A percentile compares a stretch with the other conserved stretches of the same genome.
These are phyloP conservation scores for Cladosporium sphaerospermum DNA, from an alignment of 2,329 filamentous ascomycete genomes.

Conservation along the genomic window DNA sequence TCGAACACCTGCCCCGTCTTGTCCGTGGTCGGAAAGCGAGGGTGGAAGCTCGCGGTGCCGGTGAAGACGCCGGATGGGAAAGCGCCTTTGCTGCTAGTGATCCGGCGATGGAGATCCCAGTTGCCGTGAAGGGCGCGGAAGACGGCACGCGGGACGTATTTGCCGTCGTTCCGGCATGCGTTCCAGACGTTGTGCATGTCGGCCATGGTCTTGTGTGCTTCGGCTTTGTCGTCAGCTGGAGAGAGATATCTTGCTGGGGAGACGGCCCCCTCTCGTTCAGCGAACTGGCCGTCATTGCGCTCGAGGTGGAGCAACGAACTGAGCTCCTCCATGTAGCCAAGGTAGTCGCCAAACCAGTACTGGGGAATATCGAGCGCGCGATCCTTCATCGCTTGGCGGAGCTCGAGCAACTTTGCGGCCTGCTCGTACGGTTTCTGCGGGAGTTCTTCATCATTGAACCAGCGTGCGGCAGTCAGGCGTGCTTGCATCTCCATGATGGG, in stretches of 20 bases:
- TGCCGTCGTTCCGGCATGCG: constrained; percentile 19
- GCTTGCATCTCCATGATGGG: constrained; percentile 84
- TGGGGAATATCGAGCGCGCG: constrained; percentile 52
- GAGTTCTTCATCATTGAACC: constrained; percentile 41
- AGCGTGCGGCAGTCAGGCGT: constrained; percentile 57
- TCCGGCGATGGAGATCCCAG: constrained; percentile 25
- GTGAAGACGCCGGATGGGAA: constrained; percentile 25
- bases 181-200: constrained; percentile 37
- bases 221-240: constrained; percentile 27
- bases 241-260: constrained; percentile 31
- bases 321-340: constrained; percentile 68
- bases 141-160: constrained; percentile 23
- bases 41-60: constrained; percentile 27
- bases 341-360: constrained; percentile 79
- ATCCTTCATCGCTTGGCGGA: constrained; percentile 41
- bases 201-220: constrained; percentile 40
- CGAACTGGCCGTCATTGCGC: constrained; percentile 34
- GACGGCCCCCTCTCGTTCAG: constrained; percentile 45
- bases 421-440: constrained; percentile 22
- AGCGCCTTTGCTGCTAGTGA: constrained; percentile 20
- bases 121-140: constrained; percentile 29
- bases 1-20: constrained; percentile 20
- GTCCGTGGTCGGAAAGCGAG: constrained; percentile 22
- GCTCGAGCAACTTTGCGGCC: constrained; percentile 43
- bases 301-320: constrained; percentile 51